Base-by-base conservation (phyloP, 1,139 yeast species). In the Geotrichum phurueaensis region DNA sequence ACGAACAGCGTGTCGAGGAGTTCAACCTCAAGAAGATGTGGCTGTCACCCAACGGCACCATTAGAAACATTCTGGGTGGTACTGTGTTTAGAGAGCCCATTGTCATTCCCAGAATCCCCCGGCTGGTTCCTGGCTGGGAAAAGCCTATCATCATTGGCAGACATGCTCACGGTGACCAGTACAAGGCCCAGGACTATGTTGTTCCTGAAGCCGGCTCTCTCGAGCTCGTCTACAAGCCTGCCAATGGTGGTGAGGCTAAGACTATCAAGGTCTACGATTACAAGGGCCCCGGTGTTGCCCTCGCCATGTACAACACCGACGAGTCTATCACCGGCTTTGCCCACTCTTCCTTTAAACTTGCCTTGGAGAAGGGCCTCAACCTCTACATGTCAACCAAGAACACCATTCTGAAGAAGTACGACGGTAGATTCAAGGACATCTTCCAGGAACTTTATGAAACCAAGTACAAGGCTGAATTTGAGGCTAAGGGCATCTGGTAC, bases 1-100 rank as follows among this genome's bases (percentile, higher is more conserved):
- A 92, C 74, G 98, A 92, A 79, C 92, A 88, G 51, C 84, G 98
- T 69, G 97, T 92, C 60, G 78, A 89, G 75, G 98, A 92, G 77
- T 92, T 90, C 75, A 78, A 81, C 65, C 83, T 92, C 75, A 91
- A 91, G 78, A 87, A 91, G 76, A 92, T 92, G 98, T 92, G 97
- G 97, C 82, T 88, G 62, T 89, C 97, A 25, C 98, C 98, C 66
- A 92, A 92, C 76, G 98, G 98, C 67, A 92, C 98, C 55, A 89
- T 92, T 73, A 85, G 98, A 77, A 92, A 92, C 78, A 87, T 92
- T 67, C 81, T 92, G 66, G 96, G 96, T 56, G 98, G 98, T 66
- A 92, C 98, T 36, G 97, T 92, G 52, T 92, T 92, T 82, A 85
- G 98, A 72, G 98, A 92, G 76, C 96, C 97, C 67, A 92, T 92